Conservation (phyloP, 805 yeast species). For the Priceomyces carsonii region DNA sequence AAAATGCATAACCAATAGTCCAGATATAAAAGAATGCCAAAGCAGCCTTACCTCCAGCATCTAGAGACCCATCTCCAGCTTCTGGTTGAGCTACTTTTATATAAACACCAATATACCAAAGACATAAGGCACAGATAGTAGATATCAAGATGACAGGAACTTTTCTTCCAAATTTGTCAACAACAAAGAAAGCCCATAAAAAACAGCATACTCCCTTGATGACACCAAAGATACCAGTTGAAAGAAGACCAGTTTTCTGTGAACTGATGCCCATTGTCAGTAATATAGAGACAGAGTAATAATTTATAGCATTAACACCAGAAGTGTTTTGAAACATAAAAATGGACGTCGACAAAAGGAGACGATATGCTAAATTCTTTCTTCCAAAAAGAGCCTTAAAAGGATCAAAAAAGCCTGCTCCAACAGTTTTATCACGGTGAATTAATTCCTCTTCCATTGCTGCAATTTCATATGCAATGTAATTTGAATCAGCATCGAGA, state of each 20-base stretch:
- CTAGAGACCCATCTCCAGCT: conserved; percentile 13
- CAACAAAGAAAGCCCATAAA: conserved; percentile 45
- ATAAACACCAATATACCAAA: conserved; percentile 52
- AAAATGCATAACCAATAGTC: conserved; percentile 43
- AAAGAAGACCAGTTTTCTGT: conserved; percentile 43
- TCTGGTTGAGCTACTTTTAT: conserved; percentile 37
- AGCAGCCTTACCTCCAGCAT: conserved; percentile 45
- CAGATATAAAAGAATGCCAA: conserved; percentile 47
- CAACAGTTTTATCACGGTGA: conserved; percentile 27
- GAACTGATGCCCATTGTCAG: conserved; percentile 49
- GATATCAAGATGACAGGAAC: conserved; percentile 39
- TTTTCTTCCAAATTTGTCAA: conserved; percentile 49
- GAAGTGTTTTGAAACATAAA: conserved; percentile 46
- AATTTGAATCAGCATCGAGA: conserved; percentile 37
- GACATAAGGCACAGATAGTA: conserved; percentile 41
- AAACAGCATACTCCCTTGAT: conserved; percentile 45
- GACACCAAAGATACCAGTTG: conserved; percentile 55
- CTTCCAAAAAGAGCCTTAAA: conserved; percentile 31
- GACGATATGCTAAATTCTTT: conserved; percentile 30
- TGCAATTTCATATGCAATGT: conserved; percentile 40
- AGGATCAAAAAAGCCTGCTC: conserved; percentile 41
- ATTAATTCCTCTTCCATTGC: conserved; percentile 22
- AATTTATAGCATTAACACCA: conserved; percentile 52
- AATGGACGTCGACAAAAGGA: conserved; percentile 35
- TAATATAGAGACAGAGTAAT: conserved; percentile 55